Evolutionary conservation across 2,329 filamentous ascomycete species (phyloP), one percentile per base, ranked within the genome.

Genomic region (Fusarium algeriense): DNA sequence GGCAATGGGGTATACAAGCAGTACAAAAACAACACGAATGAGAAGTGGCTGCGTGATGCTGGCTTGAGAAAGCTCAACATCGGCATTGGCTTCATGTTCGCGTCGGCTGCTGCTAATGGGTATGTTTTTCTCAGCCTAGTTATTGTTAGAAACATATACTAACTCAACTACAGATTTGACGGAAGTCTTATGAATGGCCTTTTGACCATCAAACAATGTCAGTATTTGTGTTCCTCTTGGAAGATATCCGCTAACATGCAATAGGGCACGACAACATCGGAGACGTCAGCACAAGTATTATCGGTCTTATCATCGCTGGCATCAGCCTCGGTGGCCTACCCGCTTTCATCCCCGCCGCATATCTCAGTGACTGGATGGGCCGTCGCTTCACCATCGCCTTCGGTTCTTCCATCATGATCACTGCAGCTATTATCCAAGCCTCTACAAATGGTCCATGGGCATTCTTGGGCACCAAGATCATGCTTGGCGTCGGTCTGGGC

Each of bases 261-360:
- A 23, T 10, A 72, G 68, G 64, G 64, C 53, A 60, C 10, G 63
- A 68, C 28, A 60, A 68, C 23, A 68, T 68, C 11, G 65, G 65
- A 44, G 44, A 61, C 6, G 63, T 68, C 34, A 68, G 65, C 57
- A 58, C 63, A 8, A 68, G 63, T 13, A 67, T 67, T 34, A 45
- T 68, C 17, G 65, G 65, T 10, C 57, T 68, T 15, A 71, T 72
- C n/a, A 72, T 72, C 34, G 69, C 70, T 12, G 62, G 70, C 7
- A 69, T 72, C 19, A 72, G 70, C 15, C 66, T 72, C 17, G 69
- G 70, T 14, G 69, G 70, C n/a, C 53, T 72, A 5, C 69, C 70
- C 4, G 63, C 69, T 7, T 55, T 72, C 3, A 69, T 69, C 7
- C 58, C 70, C 3, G 70, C 69, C 30, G 61, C 70, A 10, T 64